These are phyloP conservation scores for Pholiota adiposa DNA, from an alignment of 1,284 basidiomycete species.

Conservation along the genomic window DNA sequence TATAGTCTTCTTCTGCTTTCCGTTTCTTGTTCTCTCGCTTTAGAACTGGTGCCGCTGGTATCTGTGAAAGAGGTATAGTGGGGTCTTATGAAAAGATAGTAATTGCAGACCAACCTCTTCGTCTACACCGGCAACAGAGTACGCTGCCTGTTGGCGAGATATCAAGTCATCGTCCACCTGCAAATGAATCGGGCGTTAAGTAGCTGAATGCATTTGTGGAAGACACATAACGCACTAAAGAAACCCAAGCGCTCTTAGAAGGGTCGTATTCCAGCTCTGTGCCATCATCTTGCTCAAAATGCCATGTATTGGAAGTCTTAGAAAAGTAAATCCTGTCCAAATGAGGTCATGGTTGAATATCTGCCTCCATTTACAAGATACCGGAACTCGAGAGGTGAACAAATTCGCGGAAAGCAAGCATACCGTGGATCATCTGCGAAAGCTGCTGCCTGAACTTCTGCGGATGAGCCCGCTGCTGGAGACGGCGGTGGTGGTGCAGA, in stretches of 20 bases:
- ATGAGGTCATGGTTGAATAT: conserved; percentile 27
- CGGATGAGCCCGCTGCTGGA: conserved; percentile 52
- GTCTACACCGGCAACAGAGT: conserved; percentile 88
- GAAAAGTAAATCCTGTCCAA: conserved; percentile 72
- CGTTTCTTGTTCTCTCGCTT: conserved; percentile 82
- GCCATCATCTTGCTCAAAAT: conserved; percentile 88
- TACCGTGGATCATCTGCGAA: conserved; percentile 79
- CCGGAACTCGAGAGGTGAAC: conserved; percentile 15
- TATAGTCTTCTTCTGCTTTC: conserved; percentile 79
- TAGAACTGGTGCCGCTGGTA: conserved; percentile 82
- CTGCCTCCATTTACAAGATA: conserved; percentile 18
- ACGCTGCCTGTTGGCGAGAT: conserved; percentile 89
- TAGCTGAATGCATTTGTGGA: conserved; percentile 2
- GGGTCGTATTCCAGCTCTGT: conserved; percentile 89
- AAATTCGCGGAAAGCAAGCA: conserved; percentile 29
- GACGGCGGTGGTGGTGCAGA: conserved; percentile 52
- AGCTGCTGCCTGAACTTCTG: conserved; percentile 59
- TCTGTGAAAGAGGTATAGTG: conserved; percentile 46
- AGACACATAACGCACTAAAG: conserved; percentile 63
- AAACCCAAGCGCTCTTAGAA: conserved; percentile 77
- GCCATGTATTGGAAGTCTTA: conserved; percentile 79
- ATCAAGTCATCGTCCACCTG: conserved; percentile 83
- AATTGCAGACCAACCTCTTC: conserved; percentile 70
- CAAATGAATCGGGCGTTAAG: conserved; percentile 10
- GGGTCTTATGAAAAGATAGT: conserved; percentile 2